phyloP scores from a whole-genome alignment of 441 rosid genomes.

The Jatropha podagrica region DNA sequence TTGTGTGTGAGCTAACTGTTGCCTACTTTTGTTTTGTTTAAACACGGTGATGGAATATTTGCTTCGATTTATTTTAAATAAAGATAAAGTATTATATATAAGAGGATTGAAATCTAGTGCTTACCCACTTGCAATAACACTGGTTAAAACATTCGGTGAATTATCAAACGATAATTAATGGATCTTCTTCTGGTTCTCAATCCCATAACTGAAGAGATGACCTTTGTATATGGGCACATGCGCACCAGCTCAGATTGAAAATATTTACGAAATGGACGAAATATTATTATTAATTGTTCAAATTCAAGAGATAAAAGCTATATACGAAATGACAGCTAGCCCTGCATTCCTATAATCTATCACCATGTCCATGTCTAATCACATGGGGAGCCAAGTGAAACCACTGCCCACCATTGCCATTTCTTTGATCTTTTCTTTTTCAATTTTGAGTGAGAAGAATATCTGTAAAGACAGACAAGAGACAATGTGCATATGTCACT shows the following conservation, averaged over 20 bases:
- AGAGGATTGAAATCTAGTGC: constrained; percentile 23
- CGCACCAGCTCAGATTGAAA: constrained; percentile 22
- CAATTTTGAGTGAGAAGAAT: no score
- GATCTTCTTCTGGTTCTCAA: constrained; percentile 13
- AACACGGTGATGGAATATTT: constrained; percentile 4
- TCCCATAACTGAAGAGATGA: constrained; percentile 7
- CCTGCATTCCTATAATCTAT: background rate
- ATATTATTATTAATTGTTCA: no score
- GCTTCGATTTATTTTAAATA: background rate
- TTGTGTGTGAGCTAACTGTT: background rate
- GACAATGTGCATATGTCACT: no score
- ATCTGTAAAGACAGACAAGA: no score
- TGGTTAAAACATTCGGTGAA: constrained; percentile 22
- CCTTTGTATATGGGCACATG: constrained; percentile 25
- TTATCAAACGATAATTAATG: constrained; percentile 22
- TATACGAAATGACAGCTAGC: background rate
- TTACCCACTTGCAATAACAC: constrained; percentile 9
- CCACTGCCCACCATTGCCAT: background rate
- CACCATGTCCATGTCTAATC: background rate
- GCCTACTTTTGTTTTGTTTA: background rate
- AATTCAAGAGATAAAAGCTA: no score
- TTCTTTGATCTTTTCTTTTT: background rate
- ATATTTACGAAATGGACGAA: background rate
- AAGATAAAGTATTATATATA: background rate
- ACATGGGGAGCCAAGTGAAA: background rate